phyloP scores from a whole-genome alignment of 2,329 filamentous ascomycete species.

The Botryosphaeria dothidea region DNA sequence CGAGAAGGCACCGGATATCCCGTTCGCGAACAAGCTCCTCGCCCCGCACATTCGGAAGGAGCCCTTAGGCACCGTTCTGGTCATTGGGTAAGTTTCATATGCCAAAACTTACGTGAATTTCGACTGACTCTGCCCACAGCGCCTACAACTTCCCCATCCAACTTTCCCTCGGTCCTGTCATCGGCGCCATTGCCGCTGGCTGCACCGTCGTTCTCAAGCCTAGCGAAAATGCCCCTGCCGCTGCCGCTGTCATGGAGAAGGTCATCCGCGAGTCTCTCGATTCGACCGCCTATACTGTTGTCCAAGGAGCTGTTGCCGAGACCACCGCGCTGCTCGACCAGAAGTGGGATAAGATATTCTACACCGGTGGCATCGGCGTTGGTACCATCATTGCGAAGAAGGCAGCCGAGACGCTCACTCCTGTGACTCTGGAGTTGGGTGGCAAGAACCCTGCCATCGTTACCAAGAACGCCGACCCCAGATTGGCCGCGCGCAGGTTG shows the following conservation, averaged over 20 bases:
- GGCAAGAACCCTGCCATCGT: conserved; percentile 91
- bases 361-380: conserved; percentile 78
- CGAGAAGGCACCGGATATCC: conserved; percentile 70
- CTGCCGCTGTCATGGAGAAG: conserved; percentile 77
- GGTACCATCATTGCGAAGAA: conserved; percentile 61
- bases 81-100: conserved; percentile 66
- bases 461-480: conserved; percentile 77
- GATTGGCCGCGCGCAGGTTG: conserved; percentile 78
- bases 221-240: conserved; percentile 75
- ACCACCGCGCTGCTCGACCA: conserved; percentile 79
- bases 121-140: conserved; percentile 42
- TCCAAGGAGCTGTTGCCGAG: conserved; percentile 81
- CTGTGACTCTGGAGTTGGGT: conserved; percentile 85
- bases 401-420: conserved; percentile 64
- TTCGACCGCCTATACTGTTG: conserved; percentile 69
- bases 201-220: conserved; percentile 91
- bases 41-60: conserved; percentile 81
- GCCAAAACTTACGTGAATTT: neutral
- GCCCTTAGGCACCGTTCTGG: conserved; percentile 77
- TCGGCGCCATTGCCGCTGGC: conserved; percentile 89
- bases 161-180: conserved; percentile 73
- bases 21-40: conserved; percentile 67
- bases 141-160: conserved; percentile 94
- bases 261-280: conserved; percentile 78
- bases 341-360: conserved; percentile 98